A percentile compares a stretch with the other conserved stretches of the same genome.
Conservation (phyloP, 1,139 yeast genomes). For the Trichomonascaceae sp. region DNA sequence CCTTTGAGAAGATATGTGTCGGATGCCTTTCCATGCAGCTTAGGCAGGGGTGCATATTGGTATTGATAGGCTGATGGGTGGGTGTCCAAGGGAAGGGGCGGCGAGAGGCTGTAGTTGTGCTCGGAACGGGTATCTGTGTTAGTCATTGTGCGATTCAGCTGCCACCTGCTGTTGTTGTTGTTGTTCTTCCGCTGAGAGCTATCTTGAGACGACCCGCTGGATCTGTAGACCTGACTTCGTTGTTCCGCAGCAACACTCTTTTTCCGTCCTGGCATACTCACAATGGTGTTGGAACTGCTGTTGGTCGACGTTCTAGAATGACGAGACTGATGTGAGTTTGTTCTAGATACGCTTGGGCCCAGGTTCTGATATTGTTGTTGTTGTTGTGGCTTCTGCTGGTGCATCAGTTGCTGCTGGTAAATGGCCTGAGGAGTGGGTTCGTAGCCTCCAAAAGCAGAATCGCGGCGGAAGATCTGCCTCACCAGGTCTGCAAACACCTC, state of each 20-base stretch:
- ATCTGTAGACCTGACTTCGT: background rate
- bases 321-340: too few species aligned
- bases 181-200: background rate
- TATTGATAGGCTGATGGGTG: conserved; percentile 4
- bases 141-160: too few species aligned
- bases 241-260: too few species aligned
- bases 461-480: conserved; percentile 41
- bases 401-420: too few species aligned
- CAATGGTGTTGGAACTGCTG: background rate
- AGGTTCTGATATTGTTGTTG: too few species aligned
- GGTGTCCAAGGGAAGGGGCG: background rate
- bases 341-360: background rate
- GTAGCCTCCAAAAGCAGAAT: conserved; percentile 16
- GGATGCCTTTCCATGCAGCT: conserved; percentile 2
- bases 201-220: background rate
- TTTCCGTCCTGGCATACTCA: too few species aligned
- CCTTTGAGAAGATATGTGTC: conserved; percentile 5
- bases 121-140: too few species aligned
- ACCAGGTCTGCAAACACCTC: conserved; percentile 83
- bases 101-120: background rate
- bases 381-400: too few species aligned
- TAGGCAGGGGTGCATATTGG: conserved; percentile 1
- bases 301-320: conserved; percentile 1
- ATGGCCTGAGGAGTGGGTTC: conserved; percentile 4
- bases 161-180: background rate